Evolutionary conservation across 345 rosid genomes (phyloP).

Genomic region (Pistacia atlantica): DNA sequence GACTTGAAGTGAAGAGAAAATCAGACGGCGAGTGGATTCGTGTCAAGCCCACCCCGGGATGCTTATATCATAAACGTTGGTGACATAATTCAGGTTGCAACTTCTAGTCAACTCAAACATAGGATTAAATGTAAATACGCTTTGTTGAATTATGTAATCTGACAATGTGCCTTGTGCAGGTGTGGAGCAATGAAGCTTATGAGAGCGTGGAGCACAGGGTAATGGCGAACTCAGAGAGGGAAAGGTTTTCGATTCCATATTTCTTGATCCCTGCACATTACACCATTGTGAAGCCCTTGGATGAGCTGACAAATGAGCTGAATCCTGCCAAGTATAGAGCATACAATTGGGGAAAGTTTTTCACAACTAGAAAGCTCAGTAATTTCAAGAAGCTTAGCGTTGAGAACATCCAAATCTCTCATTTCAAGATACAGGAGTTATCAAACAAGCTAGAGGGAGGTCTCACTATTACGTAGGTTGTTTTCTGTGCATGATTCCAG

Average conservation of each 20-base stretch:
- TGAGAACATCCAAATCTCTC: constrained; percentile 45
- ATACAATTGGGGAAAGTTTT: constrained; percentile 48
- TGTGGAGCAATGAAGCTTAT: constrained; percentile 54
- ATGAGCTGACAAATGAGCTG: constrained; percentile 27
- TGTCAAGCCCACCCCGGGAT: constrained; percentile 20
- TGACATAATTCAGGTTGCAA: constrained; percentile 33
- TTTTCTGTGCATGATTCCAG: too few species aligned
- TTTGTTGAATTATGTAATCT: background rate
- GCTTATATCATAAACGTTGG: constrained; percentile 17
- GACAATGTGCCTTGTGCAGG: constrained; percentile 24
- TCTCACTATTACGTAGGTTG: background rate
- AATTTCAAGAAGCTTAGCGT: constrained; percentile 49
- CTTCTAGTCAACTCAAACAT: too few species aligned
- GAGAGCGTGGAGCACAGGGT: constrained; percentile 56
- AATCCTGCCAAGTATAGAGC: constrained; percentile 37
- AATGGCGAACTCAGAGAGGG: constrained; percentile 41
- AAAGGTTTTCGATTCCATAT: constrained; percentile 48
- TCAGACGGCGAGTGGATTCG: constrained; percentile 38
- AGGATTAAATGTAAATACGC: too few species aligned
- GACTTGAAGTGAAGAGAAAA: constrained; percentile 38
- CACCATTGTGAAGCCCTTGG: constrained; percentile 18
- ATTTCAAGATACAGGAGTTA: constrained; percentile 29
- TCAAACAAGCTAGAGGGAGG: background rate
- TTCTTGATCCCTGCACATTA: constrained; percentile 45
- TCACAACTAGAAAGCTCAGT: constrained; percentile 31